Evolutionary conservation across 2,329 filamentous ascomycete genomes (phyloP), one percentile per base, ranked within the genome.

Genomic region (Simplicillium sp.): DNA sequence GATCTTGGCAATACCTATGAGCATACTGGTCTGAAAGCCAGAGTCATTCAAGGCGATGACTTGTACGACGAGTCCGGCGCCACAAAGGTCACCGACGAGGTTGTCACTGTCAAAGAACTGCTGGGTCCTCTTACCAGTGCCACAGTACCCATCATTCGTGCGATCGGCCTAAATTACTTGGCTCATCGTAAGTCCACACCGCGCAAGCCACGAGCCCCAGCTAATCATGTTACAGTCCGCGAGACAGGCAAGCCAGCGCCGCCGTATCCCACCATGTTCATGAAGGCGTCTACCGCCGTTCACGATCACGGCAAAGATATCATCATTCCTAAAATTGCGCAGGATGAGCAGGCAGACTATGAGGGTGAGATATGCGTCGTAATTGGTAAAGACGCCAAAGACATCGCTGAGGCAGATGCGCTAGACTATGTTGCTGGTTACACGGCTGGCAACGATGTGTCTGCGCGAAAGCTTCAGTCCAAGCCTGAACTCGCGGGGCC

Each of bases 101-200:
- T 71, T 9, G 73, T 67, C 2, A 66, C 62, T 0, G 75, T 80
- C 7, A 70, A 74, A 50, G 60, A 58, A 39, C 53, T 80, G 0
- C 61, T 80, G 0, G 70, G 72, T 0, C 75, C 75, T 0, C 52
- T 80, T 28, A 61, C 66, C 0, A 56, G 54, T 9, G 54, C 57
- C 3, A 71, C 78, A 38, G 70, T 79, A 0, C 70, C 73, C 0
- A 74, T 77, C 34, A 50, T 81, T 3, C 58, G 74, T 15, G 80
- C 76, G 47, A 67, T 79, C 11, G 77, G 76, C 0, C 51, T 80
- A 20, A 80, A 81, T 49, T 80, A 79, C 48, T 66, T 67, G 32
- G 77, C 71, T 40, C 76, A 80, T 48, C 73, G 64, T 66, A 43
- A 43, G 57, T 37, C 3, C 11, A 25, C 20, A 25, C 20, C 20